Evolutionary conservation across 352 stramenopile genomes (phyloP).

Genomic region (Globisporangium paroecandrum): DNA sequence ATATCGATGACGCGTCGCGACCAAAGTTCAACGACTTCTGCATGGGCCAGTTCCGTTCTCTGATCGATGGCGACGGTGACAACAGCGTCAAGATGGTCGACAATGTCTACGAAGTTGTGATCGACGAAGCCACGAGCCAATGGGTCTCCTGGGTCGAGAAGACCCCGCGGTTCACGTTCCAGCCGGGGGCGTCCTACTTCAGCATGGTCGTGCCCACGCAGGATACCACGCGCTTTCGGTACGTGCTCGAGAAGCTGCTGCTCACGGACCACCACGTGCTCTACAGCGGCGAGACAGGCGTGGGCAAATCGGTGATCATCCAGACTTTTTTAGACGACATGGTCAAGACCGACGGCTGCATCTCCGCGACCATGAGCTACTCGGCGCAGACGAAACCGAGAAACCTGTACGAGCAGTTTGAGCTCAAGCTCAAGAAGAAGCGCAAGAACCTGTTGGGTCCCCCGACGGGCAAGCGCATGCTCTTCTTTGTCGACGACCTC

Average conservation of each 20-base stretch:
- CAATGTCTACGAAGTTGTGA: constrained; percentile 84
- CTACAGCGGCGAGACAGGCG: constrained; percentile 89
- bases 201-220: constrained; percentile 93
- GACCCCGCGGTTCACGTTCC: constrained; percentile 87
- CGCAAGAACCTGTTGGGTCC: constrained; percentile 78
- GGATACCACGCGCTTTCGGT: constrained; percentile 93
- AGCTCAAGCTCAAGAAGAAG: constrained; percentile 82
- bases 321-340: constrained; percentile 89
- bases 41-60: constrained; percentile 52
- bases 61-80: constrained; percentile 54
- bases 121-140: constrained; percentile 70
- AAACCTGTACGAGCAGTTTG: constrained; percentile 84
- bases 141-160: constrained; percentile 87
- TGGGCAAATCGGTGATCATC: constrained; percentile 93
- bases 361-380: constrained; percentile 87
- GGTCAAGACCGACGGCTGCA: constrained; percentile 75
- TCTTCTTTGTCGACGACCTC: constrained; percentile 91
- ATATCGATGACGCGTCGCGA: constrained; percentile 81
- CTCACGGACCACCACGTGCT: constrained; percentile 81
- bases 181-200: constrained; percentile 89
- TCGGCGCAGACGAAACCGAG: constrained; percentile 85
- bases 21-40: constrained; percentile 88
- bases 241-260: constrained; percentile 88
- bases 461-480: constrained; percentile 72
- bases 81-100: constrained; percentile 32